Conservation (phyloP, 495 filamentous ascomycete genomes). For the Xylaria cubensis region DNA sequence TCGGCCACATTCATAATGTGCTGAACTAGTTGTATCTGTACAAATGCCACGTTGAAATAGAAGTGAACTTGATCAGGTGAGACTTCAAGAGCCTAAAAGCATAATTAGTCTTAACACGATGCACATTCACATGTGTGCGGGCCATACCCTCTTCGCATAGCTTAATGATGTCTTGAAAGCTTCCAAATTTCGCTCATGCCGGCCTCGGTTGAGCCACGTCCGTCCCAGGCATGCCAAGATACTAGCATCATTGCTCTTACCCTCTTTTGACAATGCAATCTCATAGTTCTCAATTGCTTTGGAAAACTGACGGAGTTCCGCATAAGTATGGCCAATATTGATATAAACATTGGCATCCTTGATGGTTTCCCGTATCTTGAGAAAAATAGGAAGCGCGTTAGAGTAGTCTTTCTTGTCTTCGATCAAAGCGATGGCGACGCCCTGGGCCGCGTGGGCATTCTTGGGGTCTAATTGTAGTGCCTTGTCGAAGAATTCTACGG, state of each 20-base stretch:
- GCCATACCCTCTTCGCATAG: conserved; percentile 73
- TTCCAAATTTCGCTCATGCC: conserved; percentile 75
- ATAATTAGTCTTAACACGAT: conserved; percentile 35
- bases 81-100: conserved; percentile 68
- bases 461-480: conserved; percentile 88
- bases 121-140: conserved; percentile 22
- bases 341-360: conserved; percentile 85
- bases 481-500: conserved; percentile 98
- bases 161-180: conserved; percentile 89
- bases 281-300: conserved; percentile 96
- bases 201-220: conserved; percentile 89
- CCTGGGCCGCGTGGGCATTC: conserved; percentile 96
- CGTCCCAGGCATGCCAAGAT: conserved; percentile 91
- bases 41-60: conserved; percentile 97
- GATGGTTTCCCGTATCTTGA: conserved; percentile 85
- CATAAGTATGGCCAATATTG: conserved; percentile 92
- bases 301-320: conserved; percentile 84
- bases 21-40: conserved; percentile 90
- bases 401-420: conserved; percentile 91
- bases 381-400: conserved; percentile 81
- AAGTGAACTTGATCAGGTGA: conserved; percentile 86
- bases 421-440: conserved; percentile 88
- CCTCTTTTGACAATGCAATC: conserved; percentile 80
- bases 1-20: conserved; percentile 77
- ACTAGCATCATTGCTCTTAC: conserved; percentile 74